Conservation (phyloP, 345 rosid genomes). For the Turritis glabra region DNA sequence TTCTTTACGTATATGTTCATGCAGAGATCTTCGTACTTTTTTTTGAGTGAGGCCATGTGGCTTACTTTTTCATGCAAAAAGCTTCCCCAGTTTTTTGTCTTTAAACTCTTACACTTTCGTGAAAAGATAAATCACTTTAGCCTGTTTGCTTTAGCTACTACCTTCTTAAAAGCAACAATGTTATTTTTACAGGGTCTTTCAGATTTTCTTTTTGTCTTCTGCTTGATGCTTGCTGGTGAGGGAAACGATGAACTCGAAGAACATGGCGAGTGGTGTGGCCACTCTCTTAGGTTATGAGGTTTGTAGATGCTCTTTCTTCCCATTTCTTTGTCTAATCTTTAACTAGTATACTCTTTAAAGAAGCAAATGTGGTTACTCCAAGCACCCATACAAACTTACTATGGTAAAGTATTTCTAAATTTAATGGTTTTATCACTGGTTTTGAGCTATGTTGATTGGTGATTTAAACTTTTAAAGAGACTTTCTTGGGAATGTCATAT, state of each 20-base stretch:
- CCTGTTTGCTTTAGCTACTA: constrained; percentile 29
- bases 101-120: constrained; percentile 36
- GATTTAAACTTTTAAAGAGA: not conserved
- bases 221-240: constrained; percentile 34
- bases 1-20: constrained; percentile 45
- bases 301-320: not conserved
- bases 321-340: constrained; percentile 8
- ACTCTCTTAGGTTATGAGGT: constrained; percentile 26
- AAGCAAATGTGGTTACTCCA: constrained; percentile 20
- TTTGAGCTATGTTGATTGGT: constrained; percentile 25
- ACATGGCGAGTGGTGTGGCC: not conserved
- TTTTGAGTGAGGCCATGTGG: constrained; percentile 38
- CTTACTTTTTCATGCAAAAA: constrained; percentile 47
- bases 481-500: constrained; percentile 32
- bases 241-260: constrained; percentile 14
- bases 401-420: constrained; percentile 12
- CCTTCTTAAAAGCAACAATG: constrained; percentile 42
- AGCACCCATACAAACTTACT: constrained; percentile 9
- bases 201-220: constrained; percentile 32
- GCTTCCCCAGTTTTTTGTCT: constrained; percentile 39
- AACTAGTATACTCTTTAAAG: constrained; percentile 6
- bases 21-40: constrained; percentile 43
- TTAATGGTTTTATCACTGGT: constrained; percentile 2
- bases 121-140: constrained; percentile 36
- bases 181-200: constrained; percentile 34